phyloP scores from a whole-genome alignment of 2,329 filamentous ascomycete genomes.

The Alternaria sp. region DNA sequence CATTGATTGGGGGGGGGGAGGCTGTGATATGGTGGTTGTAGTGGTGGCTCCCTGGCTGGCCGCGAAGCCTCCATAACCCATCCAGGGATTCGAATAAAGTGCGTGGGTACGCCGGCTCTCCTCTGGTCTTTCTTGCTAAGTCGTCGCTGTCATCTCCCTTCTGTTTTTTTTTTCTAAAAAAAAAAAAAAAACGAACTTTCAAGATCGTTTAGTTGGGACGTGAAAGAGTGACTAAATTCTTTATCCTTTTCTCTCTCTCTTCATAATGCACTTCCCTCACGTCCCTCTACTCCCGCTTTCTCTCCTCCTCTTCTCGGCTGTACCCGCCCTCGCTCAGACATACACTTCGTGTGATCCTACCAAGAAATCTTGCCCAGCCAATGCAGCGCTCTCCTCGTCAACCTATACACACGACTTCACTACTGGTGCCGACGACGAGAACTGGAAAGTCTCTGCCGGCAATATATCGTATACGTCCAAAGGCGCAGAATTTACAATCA shows the following conservation, averaged over 20 bases:
- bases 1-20: background rate
- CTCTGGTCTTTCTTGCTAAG: background rate
- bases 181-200: too few relatives aligned
- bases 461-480: slow-evolving; percentile 53
- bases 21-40: background rate
- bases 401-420: slow-evolving; percentile 54
- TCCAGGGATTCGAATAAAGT: slow-evolving; percentile 2
- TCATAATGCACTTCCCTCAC: background rate
- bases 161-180: too few relatives aligned
- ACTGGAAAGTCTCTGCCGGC: slow-evolving; percentile 41
- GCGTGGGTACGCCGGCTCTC: background rate
- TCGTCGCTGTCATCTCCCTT: background rate
- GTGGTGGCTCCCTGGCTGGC: background rate
- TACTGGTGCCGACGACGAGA: slow-evolving; percentile 33
- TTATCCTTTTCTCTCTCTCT: background rate
- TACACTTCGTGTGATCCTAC: slow-evolving; percentile 53
- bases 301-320: slow-evolving; percentile 8
- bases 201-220: background rate
- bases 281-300: background rate
- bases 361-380: slow-evolving; percentile 51
- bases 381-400: slow-evolving; percentile 49
- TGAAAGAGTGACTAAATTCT: background rate
- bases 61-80: background rate
- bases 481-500: slow-evolving; percentile 59
- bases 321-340: slow-evolving; percentile 48